Evolutionary conservation across 768 basidiomycete species (phyloP).

Genomic region (Podaxis sp.): DNA sequence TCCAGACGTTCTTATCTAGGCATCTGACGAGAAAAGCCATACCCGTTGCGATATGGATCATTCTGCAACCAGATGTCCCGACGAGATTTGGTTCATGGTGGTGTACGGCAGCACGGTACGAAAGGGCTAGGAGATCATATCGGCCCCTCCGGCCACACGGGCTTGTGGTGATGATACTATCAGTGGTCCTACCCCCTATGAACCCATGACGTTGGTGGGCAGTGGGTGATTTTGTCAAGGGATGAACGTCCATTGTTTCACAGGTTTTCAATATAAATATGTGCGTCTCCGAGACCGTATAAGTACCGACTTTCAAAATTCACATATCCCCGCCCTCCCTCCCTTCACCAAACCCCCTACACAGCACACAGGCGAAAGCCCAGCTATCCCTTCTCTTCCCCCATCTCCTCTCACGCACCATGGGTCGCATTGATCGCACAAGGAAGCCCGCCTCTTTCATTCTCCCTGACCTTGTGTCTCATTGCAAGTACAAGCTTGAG

Average conservation of each 20-base stretch:
- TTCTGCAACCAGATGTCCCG: background rate
- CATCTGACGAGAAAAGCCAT: background rate
- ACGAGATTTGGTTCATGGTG: background rate
- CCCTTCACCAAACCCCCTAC: background rate
- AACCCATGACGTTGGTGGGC: constrained; percentile 6
- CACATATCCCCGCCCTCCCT: background rate
- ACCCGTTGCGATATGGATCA: constrained; percentile 3
- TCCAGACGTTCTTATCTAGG: background rate
- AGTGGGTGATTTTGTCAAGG: background rate
- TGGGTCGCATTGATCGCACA: background rate
- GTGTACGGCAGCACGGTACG: constrained; percentile 7
- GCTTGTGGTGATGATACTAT: constrained; percentile 1
- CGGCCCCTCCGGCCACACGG: constrained; percentile 5
- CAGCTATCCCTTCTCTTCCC: background rate
- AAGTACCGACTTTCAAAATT: background rate
- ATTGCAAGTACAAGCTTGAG: constrained; percentile 44
- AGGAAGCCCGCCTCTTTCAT: constrained; percentile 37
- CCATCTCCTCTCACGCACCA: constrained; percentile 7
- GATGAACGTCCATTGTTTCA: constrained; percentile 1
- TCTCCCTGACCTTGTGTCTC: constrained; percentile 53
- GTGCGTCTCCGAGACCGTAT: constrained; percentile 7
- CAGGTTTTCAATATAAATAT: background rate
- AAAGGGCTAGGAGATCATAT: background rate
- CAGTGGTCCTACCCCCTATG: background rate
- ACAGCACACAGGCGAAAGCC: background rate